Base-by-base conservation (phyloP, 1,284 basidiomycete species). In the Moesziomyces parantarcticus region DNA sequence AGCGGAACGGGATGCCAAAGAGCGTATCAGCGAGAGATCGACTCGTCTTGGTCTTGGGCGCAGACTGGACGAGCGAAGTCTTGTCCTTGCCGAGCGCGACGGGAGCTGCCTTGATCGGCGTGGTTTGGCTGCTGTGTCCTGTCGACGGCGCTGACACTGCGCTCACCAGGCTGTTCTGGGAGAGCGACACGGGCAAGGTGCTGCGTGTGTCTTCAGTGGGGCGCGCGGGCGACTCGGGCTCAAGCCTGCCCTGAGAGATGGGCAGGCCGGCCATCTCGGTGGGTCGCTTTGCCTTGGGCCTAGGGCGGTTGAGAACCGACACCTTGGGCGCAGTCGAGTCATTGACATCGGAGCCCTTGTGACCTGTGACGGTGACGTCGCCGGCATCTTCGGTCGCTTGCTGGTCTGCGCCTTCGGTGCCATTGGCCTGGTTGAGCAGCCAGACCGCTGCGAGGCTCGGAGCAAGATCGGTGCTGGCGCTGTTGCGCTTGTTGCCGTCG, bases 1-100 rank as follows among this genome's bases (percentile, higher is more conserved):
- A 65, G n/a, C 57, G 59, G 48, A 68, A 65, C 11, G 46, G 44
- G 43, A 80, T 64, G 39, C 67, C 70, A 40, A 80, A 76, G 43
- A 82, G 73, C 16, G 80, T 80, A 47, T 82, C 80, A 11, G 80
- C 80, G 9, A 82, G 55, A 20, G 78, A 80, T 43, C 54, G 44
- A 11, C 53, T 42, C 5, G 62, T 32, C 45, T 73, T 79, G 20
- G 65, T 42, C 58, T 80, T 80, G 53, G 71, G 51, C 20, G 76
- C 75, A 13, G 75, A 73, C 57, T 78, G 77, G 20, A 50, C 34
- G n/a, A 77, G 77, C 13, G 78, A 43, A 20, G 78, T 72, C 25
- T 70, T 77, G 56, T 78, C 78, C 49, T 75, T 69, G 59, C 60
- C 58, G 18, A 55, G 49, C n/a, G 54, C 39, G 18, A 46, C 23